A percentile compares a stretch with the other conserved stretches of the same genome.
Evolutionary conservation across 495 filamentous ascomycete genomes (phyloP).

Genomic region (Tuber magnatum): DNA sequence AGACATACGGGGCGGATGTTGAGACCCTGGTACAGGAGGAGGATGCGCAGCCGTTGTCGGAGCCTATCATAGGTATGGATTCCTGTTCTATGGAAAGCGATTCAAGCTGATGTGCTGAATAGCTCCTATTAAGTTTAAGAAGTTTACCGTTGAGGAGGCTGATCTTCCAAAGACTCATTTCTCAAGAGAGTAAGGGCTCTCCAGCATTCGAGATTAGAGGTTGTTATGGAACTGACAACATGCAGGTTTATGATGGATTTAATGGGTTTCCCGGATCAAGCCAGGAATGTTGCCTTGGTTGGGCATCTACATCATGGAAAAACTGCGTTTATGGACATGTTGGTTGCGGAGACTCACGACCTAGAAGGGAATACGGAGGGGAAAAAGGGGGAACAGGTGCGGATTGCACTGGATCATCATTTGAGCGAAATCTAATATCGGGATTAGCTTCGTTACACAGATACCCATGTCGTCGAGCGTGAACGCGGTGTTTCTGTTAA

Average conservation of each 20-base stretch:
- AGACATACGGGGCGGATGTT: slow-evolving; percentile 88
- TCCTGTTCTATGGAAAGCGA: slow-evolving; percentile 10
- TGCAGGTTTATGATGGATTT: slow-evolving; percentile 80
- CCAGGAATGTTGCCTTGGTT: slow-evolving; percentile 81
- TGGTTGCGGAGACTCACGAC: slow-evolving; percentile 90
- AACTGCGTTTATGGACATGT: slow-evolving; percentile 96
- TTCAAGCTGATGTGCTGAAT: slow-evolving; percentile 34
- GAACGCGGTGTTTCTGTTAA: slow-evolving; percentile 92
- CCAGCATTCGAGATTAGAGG: not conserved
- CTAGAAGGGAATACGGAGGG: slow-evolving; percentile 71
- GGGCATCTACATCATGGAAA: slow-evolving; percentile 97
- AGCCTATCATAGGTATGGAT: slow-evolving; percentile 65
- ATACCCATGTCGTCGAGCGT: slow-evolving; percentile 79
- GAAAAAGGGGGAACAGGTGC: slow-evolving; percentile 66
- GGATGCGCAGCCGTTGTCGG: slow-evolving; percentile 82
- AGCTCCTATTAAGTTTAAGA: slow-evolving; percentile 85
- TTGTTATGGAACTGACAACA: not conserved
- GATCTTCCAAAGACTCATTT: slow-evolving; percentile 83
- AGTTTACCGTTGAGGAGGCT: slow-evolving; percentile 85
- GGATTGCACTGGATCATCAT: not conserved
- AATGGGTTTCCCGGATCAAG: slow-evolving; percentile 91
- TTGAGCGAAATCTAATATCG: slow-evolving; percentile 10
- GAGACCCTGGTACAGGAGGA: slow-evolving; percentile 96
- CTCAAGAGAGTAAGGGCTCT: slow-evolving; percentile 52
- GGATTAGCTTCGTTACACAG: slow-evolving; percentile 82